Evolutionary conservation across 2,329 filamentous ascomycete species (phyloP), one percentile per base, ranked within the genome.

Genomic region (Fusarium humuli): DNA sequence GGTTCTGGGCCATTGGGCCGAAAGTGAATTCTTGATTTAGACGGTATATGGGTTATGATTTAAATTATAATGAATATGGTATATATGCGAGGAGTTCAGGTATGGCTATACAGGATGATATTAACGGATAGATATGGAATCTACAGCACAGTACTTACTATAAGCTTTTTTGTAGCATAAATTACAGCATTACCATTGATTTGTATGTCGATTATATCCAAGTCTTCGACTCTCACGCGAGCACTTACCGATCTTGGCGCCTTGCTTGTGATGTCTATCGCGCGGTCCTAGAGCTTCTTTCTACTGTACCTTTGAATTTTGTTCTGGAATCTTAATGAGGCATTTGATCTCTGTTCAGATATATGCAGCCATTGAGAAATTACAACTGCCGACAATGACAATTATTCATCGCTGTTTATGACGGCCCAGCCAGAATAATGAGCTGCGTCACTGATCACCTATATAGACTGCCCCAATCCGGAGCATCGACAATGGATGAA

Each of bases 1-100:
- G 14, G 93, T 98, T 34, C 83, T 96, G 59, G 86, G 85, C 74
- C 95, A 98, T 81, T 98, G 93, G 92, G 81, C 94, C 4, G 85
- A 90, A 55, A 86, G 91, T 48, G 91, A 91, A 75, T 98, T 98
- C 77, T 60, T 81, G 65, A 70, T 75, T 30, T 81, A 73, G 65
- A 29, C 13, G 6, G 53, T 16, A 27, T 14, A 13, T 53, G 20
- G 13, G 11, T 11, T 7, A 45, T 47, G 29, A 20, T 27, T 49
- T 32, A 25, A 34, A 60, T 30, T 42, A 13, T 23, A 53, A 62
- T 44, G 40, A 48, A 18, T 34, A 32, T 14, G 23, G 37, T 40
- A 53, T 32, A 44, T 34, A 65, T 66, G 64, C 48, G 30, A 57
- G 68, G 68, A 57, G 68, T 69, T 66, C 6, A 9, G 56, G 42